Evolutionary conservation across 768 basidiomycete genomes (phyloP).

Genomic region (Pseudohyphozyma bogoriensis): DNA sequence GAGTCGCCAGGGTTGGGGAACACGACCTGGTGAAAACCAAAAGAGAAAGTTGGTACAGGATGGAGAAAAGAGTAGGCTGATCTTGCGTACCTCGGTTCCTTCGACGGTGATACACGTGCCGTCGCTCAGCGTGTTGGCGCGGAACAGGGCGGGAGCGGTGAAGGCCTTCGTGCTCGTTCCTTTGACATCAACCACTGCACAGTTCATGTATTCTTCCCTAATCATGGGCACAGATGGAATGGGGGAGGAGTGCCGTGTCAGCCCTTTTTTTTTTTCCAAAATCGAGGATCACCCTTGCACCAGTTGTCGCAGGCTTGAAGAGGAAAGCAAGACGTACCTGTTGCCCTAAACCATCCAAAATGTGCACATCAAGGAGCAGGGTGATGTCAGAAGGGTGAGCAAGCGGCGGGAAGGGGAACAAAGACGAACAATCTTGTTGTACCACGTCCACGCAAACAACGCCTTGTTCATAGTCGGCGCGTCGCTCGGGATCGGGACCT

Average conservation of each 20-base stretch:
- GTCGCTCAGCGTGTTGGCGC: slow-evolving; percentile 20
- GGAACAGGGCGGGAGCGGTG: slow-evolving; percentile 22
- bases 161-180: slow-evolving; percentile 7
- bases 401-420: background rate
- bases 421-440: slow-evolving; percentile 31
- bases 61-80: no score
- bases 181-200: slow-evolving; percentile 19
- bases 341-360: no score
- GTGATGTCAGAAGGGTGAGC: no score
- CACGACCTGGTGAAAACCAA: background rate
- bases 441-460: slow-evolving; percentile 41
- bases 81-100: background rate
- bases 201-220: slow-evolving; percentile 11
- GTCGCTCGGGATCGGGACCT: slow-evolving; percentile 36
- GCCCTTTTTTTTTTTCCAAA: no score
- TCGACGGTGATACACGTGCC: slow-evolving; percentile 15
- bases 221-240: no score
- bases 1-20: slow-evolving; percentile 23
- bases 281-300: no score
- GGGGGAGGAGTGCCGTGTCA: no score
- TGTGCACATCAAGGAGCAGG: no score
- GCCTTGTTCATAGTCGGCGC: slow-evolving; percentile 36
- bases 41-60: background rate
- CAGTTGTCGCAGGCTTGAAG: no score
- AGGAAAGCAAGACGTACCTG: no score